These are phyloP conservation scores for Didymella arachidicola DNA, from an alignment of 2,329 filamentous ascomycete genomes.

Conservation along the genomic window DNA sequence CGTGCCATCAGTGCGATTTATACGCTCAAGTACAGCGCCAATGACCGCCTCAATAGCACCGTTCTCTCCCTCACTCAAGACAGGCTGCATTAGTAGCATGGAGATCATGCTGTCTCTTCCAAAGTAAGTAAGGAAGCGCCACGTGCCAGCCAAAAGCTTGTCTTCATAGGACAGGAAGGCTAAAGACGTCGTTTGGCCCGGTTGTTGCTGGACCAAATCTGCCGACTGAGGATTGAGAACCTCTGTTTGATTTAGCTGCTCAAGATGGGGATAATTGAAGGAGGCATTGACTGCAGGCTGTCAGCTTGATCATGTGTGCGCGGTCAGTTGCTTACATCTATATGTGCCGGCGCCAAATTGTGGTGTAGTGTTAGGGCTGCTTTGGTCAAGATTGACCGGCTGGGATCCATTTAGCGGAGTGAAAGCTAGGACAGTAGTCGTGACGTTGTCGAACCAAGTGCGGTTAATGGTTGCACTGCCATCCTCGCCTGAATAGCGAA, in stretches of 20 bases:
- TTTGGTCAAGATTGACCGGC: constrained; percentile 48
- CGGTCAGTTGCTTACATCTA: constrained; percentile 40
- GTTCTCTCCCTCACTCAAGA: constrained; percentile 64
- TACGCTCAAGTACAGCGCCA: constrained; percentile 65
- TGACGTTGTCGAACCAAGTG: constrained; percentile 69
- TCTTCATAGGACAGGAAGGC: constrained; percentile 70
- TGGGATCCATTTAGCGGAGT: constrained; percentile 33
- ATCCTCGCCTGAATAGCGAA: constrained; percentile 52
- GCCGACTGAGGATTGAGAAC: constrained; percentile 61
- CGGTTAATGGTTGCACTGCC: constrained; percentile 61
- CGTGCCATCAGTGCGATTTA: constrained; percentile 66
- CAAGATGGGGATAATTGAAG: constrained; percentile 69
- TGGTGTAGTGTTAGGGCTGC: constrained; percentile 33
- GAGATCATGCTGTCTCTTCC: constrained; percentile 71
- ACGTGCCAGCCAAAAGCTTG: constrained; percentile 70
- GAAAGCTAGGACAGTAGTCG: constrained; percentile 63
- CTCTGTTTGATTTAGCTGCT: constrained; percentile 59
- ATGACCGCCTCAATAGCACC: constrained; percentile 69
- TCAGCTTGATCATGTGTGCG: neutral
- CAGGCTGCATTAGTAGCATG: constrained; percentile 64
- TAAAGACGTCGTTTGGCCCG: constrained; percentile 61
- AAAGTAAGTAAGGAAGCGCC: constrained; percentile 73
- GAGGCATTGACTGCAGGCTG: constrained; percentile 57
- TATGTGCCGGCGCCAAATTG: constrained; percentile 64
- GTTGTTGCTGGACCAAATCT: constrained; percentile 56